Base-by-base conservation (phyloP, 2,329 filamentous ascomycete genomes). In the Pyricularia sp. region DNA sequence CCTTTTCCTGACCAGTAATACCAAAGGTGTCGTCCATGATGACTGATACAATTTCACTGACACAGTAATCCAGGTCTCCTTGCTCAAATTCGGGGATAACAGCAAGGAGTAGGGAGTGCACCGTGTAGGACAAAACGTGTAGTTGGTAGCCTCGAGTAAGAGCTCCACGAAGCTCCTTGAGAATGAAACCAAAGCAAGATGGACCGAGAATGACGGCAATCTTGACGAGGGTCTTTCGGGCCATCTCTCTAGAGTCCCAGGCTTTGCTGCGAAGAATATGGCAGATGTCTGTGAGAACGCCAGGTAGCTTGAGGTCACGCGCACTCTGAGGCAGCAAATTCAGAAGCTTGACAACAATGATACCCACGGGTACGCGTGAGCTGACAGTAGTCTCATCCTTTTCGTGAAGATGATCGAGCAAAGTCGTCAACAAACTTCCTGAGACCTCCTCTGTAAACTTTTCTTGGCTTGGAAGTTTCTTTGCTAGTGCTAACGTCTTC, bases 21-120 rank as follows among this genome's bases (percentile, higher is more conserved):
- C 96, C 96, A 72, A 99, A 99, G 13, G 96, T 94, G 73, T 99
- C 96, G 71, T 99, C 94, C 90, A 99, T 94, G 68, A 97, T 88
- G 59, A 99, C 85, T 1, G 85, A 83, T 60, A 96, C 87, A 59
- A 97, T 86, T 12, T 88, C 82, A 3, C 84, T 78, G 9, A 97
- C 79, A 71, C 93, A 96, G 72, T 97, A 93, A 72, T 99, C 91
- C 33, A 99, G 79, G 70, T 93, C 91, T 28, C 96, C 94, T 22
- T 91, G 87, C 55, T 85, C 80, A 70, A 91, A 89, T 2, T 85
- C 81, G 10, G 91, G 88, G 12, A 88, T 85, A 9, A 88, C 85
- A 5, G 86, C 83, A 12, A 97, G 85, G 24, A 99, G 79, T 63
- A 99, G 90, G 0, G 92, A 91, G 76, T 99, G 94, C 73, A 99